A percentile compares a stretch with the other conserved stretches of the same genome.
Conservation (phyloP, 768 basidiomycete species). For the Leccinum barrowsii region DNA sequence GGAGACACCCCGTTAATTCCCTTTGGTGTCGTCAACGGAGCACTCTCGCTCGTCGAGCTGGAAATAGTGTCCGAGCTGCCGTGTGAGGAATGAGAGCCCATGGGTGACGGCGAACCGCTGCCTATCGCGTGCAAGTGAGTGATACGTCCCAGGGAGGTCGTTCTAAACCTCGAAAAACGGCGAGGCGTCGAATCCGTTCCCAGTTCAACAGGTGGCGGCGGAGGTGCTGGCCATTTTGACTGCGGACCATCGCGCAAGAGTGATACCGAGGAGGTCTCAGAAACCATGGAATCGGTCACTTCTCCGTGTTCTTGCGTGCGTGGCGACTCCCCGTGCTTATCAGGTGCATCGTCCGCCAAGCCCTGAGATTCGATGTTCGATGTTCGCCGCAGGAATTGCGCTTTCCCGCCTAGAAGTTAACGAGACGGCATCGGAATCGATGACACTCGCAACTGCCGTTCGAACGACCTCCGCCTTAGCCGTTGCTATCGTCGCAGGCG, state of each 20-base stretch:
- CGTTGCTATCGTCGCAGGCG: slow-evolving; percentile 39
- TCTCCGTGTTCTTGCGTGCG: slow-evolving; percentile 11
- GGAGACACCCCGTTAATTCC: slow-evolving; percentile 9
- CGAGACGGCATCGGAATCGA: slow-evolving; percentile 33
- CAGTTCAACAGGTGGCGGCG: slow-evolving; percentile 27
- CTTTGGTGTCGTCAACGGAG: slow-evolving; percentile 16
- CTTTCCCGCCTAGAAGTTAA: slow-evolving; percentile 14
- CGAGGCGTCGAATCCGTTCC: slow-evolving; percentile 24
- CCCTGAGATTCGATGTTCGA: slow-evolving; percentile 4
- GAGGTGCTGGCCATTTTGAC: slow-evolving; percentile 31
- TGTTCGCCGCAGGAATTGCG: slow-evolving; percentile 8
- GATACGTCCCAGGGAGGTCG: slow-evolving; percentile 28
- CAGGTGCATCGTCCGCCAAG: not conserved
- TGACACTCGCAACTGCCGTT: slow-evolving; percentile 50
- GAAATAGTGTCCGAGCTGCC: slow-evolving; percentile 36
- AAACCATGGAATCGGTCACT: slow-evolving; percentile 10
- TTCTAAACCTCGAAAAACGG: slow-evolving; percentile 27
- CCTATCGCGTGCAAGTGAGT: slow-evolving; percentile 20
- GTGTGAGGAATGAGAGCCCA: slow-evolving; percentile 41
- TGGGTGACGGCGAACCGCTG: slow-evolving; percentile 38
- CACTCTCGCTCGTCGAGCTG: slow-evolving; percentile 30
- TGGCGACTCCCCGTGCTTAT: slow-evolving; percentile 1
- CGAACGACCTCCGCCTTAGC: slow-evolving; percentile 47
- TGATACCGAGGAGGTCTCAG: slow-evolving; percentile 15
- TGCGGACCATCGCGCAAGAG: slow-evolving; percentile 17